Evolutionary conservation across 2,329 filamentous ascomycete species (phyloP).

Genomic region (Colletotrichum falcatum): DNA sequence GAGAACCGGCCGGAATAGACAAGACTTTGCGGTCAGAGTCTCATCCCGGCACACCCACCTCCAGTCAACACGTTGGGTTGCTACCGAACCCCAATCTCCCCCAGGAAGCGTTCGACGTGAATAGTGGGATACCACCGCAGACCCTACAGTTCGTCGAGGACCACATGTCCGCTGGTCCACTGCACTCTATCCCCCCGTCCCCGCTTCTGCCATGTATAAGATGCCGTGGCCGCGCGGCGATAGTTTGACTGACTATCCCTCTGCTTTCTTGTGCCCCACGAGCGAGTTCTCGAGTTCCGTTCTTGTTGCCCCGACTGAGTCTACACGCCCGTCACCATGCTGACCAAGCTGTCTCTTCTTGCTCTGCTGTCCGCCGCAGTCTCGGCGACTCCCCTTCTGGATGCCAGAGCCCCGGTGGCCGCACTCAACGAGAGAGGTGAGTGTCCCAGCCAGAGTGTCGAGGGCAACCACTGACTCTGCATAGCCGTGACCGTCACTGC

Average conservation of each 20-base stretch:
- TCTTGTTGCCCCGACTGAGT: slow-evolving; percentile 1
- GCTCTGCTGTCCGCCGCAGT: slow-evolving; percentile 38
- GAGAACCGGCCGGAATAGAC: slow-evolving; percentile 31
- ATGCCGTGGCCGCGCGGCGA: slow-evolving; percentile 13
- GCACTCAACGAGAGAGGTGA: slow-evolving; percentile 52
- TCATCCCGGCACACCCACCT: slow-evolving; percentile 7
- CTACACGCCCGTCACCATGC: slow-evolving; percentile 36
- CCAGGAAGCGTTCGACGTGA: neutral
- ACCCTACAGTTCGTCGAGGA: slow-evolving; percentile 16
- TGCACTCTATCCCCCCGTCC: slow-evolving; percentile 1
- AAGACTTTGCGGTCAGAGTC: slow-evolving; percentile 9
- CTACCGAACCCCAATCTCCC: slow-evolving; percentile 10
- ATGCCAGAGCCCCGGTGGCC: slow-evolving; percentile 23
- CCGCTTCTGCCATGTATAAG: slow-evolving; percentile 34
- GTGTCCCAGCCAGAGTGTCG: neutral
- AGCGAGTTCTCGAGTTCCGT: slow-evolving; percentile 28
- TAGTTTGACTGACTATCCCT: neutral
- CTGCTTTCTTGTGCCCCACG: slow-evolving; percentile 16
- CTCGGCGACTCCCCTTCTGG: slow-evolving; percentile 36
- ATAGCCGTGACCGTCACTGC: slow-evolving; percentile 45
- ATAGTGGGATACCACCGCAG: slow-evolving; percentile 17
- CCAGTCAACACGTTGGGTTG: slow-evolving; percentile 11
- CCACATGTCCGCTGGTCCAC: slow-evolving; percentile 29
- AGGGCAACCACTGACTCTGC: slow-evolving; percentile 9
- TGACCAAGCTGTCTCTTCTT: slow-evolving; percentile 41